Evolutionary conservation across 1,139 yeast genomes (phyloP).

Genomic region (Yamadazyma triangularis): DNA sequence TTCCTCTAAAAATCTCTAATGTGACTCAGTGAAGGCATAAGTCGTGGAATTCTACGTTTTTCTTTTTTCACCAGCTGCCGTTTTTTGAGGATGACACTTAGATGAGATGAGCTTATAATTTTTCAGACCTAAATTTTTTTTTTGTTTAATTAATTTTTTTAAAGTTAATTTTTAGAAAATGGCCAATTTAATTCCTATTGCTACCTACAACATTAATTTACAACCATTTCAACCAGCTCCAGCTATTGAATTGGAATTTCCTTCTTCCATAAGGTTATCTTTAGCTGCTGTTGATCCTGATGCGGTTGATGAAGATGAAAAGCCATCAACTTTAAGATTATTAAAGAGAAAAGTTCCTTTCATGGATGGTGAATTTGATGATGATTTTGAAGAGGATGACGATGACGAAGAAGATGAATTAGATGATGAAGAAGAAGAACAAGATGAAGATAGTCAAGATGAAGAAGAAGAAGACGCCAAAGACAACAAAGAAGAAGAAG

Average conservation of each 20-base stretch:
- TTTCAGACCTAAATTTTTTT: no score
- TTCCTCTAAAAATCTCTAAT: no score
- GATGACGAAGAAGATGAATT: slow-evolving; percentile 52
- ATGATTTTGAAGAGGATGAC: slow-evolving; percentile 40
- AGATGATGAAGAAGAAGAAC: slow-evolving; percentile 45
- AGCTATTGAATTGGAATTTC: slow-evolving; percentile 81
- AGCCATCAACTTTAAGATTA: slow-evolving; percentile 85
- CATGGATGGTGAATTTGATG: slow-evolving; percentile 45
- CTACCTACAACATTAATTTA: slow-evolving; percentile 80
- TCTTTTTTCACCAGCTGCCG: no score
- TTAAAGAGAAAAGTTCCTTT: slow-evolving; percentile 66
- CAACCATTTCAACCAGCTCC: slow-evolving; percentile 84
- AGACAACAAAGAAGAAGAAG: slow-evolving; percentile 23
- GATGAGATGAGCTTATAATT: no score
- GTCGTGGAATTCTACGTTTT: no score
- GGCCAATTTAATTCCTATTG: slow-evolving; percentile 74
- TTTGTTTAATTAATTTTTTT: no score
- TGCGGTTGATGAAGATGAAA: slow-evolving; percentile 70
- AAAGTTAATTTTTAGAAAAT: slow-evolving; percentile 22
- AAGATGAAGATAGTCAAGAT: slow-evolving; percentile 25
- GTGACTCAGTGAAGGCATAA: no score
- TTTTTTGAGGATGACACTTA: no score
- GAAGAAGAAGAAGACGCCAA: slow-evolving; percentile 18
- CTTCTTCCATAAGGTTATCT: slow-evolving; percentile 85
- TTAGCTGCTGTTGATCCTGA: slow-evolving; percentile 95